phyloP scores from a whole-genome alignment of 2,329 filamentous ascomycete species.

The Fusarium sp. region DNA sequence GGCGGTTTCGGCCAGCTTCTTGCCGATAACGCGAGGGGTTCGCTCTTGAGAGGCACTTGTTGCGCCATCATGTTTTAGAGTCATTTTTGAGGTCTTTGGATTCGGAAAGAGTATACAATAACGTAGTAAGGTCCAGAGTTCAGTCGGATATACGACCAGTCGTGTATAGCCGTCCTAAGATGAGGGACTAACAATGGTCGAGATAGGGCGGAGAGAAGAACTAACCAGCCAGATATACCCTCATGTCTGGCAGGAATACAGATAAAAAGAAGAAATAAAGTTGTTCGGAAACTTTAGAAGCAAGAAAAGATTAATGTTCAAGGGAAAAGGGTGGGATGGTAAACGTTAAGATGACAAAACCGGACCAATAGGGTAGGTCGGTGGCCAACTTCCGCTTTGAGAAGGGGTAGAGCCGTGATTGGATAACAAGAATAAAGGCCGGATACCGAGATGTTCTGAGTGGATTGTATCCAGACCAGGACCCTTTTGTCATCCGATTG shows the following conservation, averaged over 20 bases:
- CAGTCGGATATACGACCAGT: background rate
- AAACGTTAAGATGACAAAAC: constrained; percentile 20
- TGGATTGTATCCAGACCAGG: constrained; percentile 13
- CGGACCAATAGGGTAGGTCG: constrained; percentile 28
- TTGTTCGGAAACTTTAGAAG: constrained; percentile 11
- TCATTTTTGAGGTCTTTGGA: constrained; percentile 19
- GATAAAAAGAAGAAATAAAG: background rate
- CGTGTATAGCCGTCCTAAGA: background rate
- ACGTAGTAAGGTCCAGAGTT: background rate
- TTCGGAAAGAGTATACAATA: background rate
- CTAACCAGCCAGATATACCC: constrained; percentile 13
- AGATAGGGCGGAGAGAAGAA: background rate
- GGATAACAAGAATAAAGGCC: constrained; percentile 11
- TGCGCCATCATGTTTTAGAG: constrained; percentile 20
- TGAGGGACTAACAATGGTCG: background rate
- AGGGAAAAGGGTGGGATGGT: constrained; percentile 19
- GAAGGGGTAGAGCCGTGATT: constrained; percentile 34
- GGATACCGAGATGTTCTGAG: constrained; percentile 2
- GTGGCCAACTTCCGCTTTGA: constrained; percentile 29
- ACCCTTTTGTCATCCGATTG: constrained; percentile 20
- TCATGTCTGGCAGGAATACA: constrained; percentile 22
- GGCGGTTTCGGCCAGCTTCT: constrained; percentile 55
- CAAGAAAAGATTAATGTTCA: constrained; percentile 11
- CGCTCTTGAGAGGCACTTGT: constrained; percentile 15
- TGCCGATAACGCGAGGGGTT: constrained; percentile 32